Conservation (phyloP, 2,329 filamentous ascomycete genomes). For the Fusarium sp. region DNA sequence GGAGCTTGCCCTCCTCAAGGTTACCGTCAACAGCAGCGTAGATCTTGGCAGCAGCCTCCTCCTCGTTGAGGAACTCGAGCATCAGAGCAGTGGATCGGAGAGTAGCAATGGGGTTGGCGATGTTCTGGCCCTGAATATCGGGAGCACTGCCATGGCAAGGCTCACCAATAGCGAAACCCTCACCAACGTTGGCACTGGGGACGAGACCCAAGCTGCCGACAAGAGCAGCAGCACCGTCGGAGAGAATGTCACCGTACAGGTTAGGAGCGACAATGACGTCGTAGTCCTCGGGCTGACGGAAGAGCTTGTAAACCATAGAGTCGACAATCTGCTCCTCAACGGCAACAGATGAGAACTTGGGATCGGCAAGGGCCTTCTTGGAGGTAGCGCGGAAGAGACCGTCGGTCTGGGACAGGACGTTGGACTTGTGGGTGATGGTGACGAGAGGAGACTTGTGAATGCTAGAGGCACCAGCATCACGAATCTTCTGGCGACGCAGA, state of each 20-base stretch:
- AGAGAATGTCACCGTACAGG: slow-evolving; percentile 96
- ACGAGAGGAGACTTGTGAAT: slow-evolving; percentile 80
- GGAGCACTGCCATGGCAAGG: slow-evolving; percentile 97
- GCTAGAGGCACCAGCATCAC: slow-evolving; percentile 66
- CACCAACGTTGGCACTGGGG: slow-evolving; percentile 93
- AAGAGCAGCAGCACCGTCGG: slow-evolving; percentile 92
- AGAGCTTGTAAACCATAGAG: slow-evolving; percentile 99
- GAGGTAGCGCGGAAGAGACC: slow-evolving; percentile 90
- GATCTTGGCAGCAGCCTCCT: slow-evolving; percentile 86
- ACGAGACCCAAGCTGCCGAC: slow-evolving; percentile 94
- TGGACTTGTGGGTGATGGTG: slow-evolving; percentile 98
- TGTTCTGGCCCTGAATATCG: slow-evolving; percentile 91
- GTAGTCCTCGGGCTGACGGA: slow-evolving; percentile 94
- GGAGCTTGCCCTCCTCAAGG: slow-evolving; percentile 81
- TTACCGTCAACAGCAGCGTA: slow-evolving; percentile 93
- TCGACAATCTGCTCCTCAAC: slow-evolving; percentile 99
- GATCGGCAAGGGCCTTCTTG: slow-evolving; percentile 75
- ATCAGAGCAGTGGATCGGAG: slow-evolving; percentile 91
- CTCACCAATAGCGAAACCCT: slow-evolving; percentile 95
- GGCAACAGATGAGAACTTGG: slow-evolving; percentile 71
- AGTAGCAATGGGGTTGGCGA: slow-evolving; percentile 97
- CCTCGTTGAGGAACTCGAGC: slow-evolving; percentile 94
- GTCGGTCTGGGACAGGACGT: slow-evolving; percentile 96
- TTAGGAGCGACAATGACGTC: slow-evolving; percentile 98
- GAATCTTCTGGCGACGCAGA: slow-evolving; percentile 83